phyloP scores from a whole-genome alignment of 2,329 filamentous ascomycete species.

The Botrytis medusae region DNA sequence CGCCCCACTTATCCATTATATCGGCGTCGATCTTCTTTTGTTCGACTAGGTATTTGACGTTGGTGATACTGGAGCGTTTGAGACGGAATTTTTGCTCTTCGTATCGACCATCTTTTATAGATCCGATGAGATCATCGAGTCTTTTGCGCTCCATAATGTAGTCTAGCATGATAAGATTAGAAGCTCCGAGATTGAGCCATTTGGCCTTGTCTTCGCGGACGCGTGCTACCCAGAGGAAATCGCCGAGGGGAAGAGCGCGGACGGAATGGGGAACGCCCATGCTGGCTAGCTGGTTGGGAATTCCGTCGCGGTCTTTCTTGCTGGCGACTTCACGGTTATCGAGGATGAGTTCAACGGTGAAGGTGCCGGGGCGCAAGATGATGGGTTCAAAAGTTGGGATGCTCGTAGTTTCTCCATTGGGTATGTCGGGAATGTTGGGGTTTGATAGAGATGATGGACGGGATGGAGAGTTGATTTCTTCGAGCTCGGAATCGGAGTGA shows the following conservation, averaged over 20 bases:
- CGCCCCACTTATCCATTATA: conserved; percentile 57
- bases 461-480: background rate
- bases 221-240: conserved; percentile 78
- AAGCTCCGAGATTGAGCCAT: conserved; percentile 58
- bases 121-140: conserved; percentile 74
- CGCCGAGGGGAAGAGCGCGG: conserved; percentile 69
- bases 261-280: conserved; percentile 54
- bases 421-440: conserved; percentile 25
- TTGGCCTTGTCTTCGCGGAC: conserved; percentile 48
- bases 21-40: conserved; percentile 63
- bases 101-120: conserved; percentile 80
- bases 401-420: conserved; percentile 31
- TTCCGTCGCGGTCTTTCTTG: conserved; percentile 73
- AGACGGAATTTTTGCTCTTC: conserved; percentile 84
- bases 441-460: background rate
- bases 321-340: conserved; percentile 74
- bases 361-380: conserved; percentile 61
- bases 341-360: conserved; percentile 70
- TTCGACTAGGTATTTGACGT: conserved; percentile 78
- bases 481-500: conserved; percentile 22
- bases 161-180: conserved; percentile 72
- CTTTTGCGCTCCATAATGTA: conserved; percentile 81
- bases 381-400: conserved; percentile 55
- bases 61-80: conserved; percentile 67
- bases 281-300: conserved; percentile 61